A percentile compares a stretch with the other conserved stretches of the same genome.
These are phyloP conservation scores for Backusella psychrophila DNA, from an alignment of 192 early-diverging fungal species.

Conservation along the genomic window DNA sequence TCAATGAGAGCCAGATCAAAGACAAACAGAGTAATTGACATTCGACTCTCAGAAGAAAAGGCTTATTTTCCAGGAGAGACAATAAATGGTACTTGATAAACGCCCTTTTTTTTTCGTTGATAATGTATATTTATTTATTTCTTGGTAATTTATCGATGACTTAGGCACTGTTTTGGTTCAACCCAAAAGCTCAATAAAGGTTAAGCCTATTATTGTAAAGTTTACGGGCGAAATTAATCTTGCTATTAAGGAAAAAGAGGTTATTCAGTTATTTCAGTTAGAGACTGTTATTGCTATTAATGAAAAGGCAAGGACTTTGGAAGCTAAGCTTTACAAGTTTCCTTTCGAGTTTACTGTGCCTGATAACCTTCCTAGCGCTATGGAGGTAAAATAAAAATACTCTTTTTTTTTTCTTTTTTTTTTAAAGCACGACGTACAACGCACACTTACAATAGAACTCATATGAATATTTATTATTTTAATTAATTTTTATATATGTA, in stretches of 20 bases:
- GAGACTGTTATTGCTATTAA: slow-evolving; percentile 9
- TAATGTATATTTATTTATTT: not conserved
- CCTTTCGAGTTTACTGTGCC: slow-evolving; percentile 40
- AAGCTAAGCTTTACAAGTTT: slow-evolving; percentile 27
- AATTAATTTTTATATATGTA: not conserved
- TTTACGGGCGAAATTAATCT: slow-evolving; percentile 29
- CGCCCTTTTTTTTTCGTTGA: not conserved
- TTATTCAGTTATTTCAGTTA: slow-evolving; percentile 25
- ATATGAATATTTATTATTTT: not conserved
- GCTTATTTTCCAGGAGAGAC: slow-evolving; percentile 39
- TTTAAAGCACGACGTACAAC: not conserved
- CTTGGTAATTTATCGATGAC: not conserved
- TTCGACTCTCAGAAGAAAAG: slow-evolving; percentile 33
- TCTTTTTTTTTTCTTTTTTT: not conserved
- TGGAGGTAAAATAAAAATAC: slow-evolving; percentile 16
- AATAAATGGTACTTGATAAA: slow-evolving; percentile 28
- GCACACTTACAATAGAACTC: not conserved
- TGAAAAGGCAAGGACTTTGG: slow-evolving; percentile 15
- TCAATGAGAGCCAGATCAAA: slow-evolving; percentile 11
- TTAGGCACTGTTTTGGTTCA: slow-evolving; percentile 31
- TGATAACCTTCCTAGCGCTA: slow-evolving; percentile 34
- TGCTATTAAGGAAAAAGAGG: slow-evolving; percentile 24
- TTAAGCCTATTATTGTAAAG: slow-evolving; percentile 23
- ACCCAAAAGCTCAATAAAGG: slow-evolving; percentile 32
- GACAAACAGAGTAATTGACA: slow-evolving; percentile 24